phyloP scores from a whole-genome alignment of 2,329 filamentous ascomycete species.

The Fusarium aywerte region DNA sequence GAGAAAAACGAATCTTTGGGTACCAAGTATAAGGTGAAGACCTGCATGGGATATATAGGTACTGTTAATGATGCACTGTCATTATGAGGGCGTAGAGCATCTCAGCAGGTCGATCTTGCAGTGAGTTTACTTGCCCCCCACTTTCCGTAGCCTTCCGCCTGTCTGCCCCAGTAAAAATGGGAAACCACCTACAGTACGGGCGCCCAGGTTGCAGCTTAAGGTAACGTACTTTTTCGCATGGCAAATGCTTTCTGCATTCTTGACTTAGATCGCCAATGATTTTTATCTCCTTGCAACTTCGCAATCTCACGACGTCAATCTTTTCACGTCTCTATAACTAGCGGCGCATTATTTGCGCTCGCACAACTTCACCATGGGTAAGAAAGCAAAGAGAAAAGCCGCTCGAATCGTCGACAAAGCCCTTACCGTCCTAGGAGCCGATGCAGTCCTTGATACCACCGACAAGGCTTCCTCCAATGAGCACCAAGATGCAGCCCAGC shows the following conservation, averaged over 20 bases:
- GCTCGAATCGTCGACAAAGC: conserved; percentile 21
- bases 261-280: conserved; percentile 2
- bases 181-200: not conserved
- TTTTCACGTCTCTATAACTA: not conserved
- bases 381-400: conserved; percentile 37
- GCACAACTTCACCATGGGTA: conserved; percentile 39
- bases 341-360: conserved; percentile 28
- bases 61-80: not conserved
- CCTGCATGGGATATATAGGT: not conserved
- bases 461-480: conserved; percentile 14
- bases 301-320: not conserved
- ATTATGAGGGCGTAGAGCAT: not conserved
- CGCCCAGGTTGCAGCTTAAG: not conserved
- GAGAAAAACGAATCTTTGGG: not conserved
- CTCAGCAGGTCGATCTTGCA: not conserved
- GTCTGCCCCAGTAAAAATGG: not conserved
- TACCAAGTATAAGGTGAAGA: not conserved
- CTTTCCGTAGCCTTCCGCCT: not conserved
- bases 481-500: conserved; percentile 16
- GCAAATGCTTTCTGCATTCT: conserved; percentile 13
- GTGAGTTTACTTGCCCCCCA: not conserved
- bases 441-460: conserved; percentile 13
- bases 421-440: conserved; percentile 37
- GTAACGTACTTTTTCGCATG: conserved; percentile 35
- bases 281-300: conserved; percentile 28